Evolutionary conservation across 805 yeast species (phyloP), one percentile per base, ranked within the genome.

Genomic region (Pichia occidentalis): DNA sequence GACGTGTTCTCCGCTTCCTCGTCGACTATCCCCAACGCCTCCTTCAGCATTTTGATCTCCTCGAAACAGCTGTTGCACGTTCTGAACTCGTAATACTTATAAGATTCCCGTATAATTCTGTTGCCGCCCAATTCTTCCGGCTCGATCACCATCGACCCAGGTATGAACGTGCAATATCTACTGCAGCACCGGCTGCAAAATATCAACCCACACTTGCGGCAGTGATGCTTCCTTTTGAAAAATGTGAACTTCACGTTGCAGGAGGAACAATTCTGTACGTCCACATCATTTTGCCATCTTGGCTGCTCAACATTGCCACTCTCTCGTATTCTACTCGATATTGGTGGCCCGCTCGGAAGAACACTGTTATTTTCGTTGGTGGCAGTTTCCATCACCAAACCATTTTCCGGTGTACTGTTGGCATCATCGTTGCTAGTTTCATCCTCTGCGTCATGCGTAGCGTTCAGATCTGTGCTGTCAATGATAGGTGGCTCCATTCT

Each of bases 151-250:
- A 69, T 65, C 0, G 83, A 73, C 29, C 73, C 69, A 9, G 83
- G 75, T 31, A 77, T 65, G 53, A 79, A 82, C 24, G 67, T 63
- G 6, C 74, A 66, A 29, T 60, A 57, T 17, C 71, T 65, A 7
- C 63, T 54, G 6, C 90, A 77, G 51, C 95, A 85, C 27, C 55
- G 50, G 22, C 76, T 80, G 58, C 95, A 85, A 13, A 80, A 84
- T 1, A 86, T 80, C 24, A 76, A 65, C 3, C 95, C 95, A 61
- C 95, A 85, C 42, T 63, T 67, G 36, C 92, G 67, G 57, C 95
- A 85, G 56, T 85, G 95, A 60, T 85, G 95, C 39, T 87, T 70
- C 40, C 95, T 68, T 53, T 65, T 72, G 56, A 81, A 77, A 40
- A 84, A 58, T 2, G 78, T 65, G 60, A 77, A 85, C 27, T 46